These are phyloP conservation scores for Porphyridium purpureum DNA, from an alignment of 23 red algal genomes.

Conservation along the genomic window DNA sequence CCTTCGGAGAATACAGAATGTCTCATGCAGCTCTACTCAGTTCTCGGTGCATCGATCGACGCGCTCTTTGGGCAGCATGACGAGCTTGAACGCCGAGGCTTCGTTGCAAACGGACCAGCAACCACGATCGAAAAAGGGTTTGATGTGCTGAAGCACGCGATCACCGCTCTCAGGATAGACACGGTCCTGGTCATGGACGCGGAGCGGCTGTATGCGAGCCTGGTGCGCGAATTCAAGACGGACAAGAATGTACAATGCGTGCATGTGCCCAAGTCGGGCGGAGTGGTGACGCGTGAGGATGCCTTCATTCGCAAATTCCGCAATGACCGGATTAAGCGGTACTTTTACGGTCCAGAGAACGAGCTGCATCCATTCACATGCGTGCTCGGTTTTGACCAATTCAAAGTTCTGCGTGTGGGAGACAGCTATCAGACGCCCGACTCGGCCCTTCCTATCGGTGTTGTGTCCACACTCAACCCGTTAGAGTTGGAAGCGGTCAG, in stretches of 20 bases:
- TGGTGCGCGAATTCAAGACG: constrained; percentile 19
- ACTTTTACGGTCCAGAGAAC: constrained; percentile 84
- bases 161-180: too few relatives aligned
- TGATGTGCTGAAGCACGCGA: too few relatives aligned
- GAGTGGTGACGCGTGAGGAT: constrained; percentile 61
- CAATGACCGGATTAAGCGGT: constrained; percentile 24
- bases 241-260: constrained; percentile 5
- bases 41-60: constrained; percentile 3
- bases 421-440: constrained; percentile 34
- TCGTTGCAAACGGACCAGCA: too few relatives aligned
- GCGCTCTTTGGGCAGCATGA: not conserved
- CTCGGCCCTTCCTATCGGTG: constrained; percentile 47
- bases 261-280: constrained; percentile 65
- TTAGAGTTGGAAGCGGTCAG: constrained; percentile 21
- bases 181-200: constrained; percentile 73
- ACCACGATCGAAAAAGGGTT: too few relatives aligned
- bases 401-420: constrained; percentile 29
- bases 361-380: constrained; percentile 52
- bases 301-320: constrained; percentile 14
- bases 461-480: constrained; percentile 34
- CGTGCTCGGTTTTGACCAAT: constrained; percentile 28
- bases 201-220: constrained; percentile 61
- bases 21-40: too few relatives aligned
- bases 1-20: constrained; percentile 9
- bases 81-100: not conserved